Evolutionary conservation across 257 asterid genomes (phyloP), one percentile per base, ranked within the genome.

Genomic region (Petunia axillaris): DNA sequence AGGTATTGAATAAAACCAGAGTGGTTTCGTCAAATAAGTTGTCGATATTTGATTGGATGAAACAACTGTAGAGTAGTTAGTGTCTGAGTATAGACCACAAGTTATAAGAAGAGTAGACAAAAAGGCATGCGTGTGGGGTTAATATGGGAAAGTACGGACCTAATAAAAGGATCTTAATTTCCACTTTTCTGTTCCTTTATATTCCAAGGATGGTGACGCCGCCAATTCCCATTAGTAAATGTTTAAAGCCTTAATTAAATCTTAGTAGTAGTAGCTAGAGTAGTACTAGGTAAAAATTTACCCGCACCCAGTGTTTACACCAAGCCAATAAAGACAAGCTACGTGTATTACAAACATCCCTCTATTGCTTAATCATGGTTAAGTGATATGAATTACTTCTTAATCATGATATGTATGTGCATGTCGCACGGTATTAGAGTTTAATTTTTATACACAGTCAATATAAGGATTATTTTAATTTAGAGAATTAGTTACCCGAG

Each of bases 11-110:
- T 0, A 37, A 91, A 83, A 90, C 94, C 89, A 4, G 77, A 7
- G 84, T 87, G 84, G 93, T 85, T 92, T 90, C 52, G 82, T 80
- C 87, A 59, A 86, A 75, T 41, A 25, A 6, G 94, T 84, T 93
- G 97, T 93, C 98, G 86, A 87, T 0, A 58, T 81, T 4, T 89
- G 46, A 93, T 88, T 93, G 96, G 98, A 62, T 55, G 37, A 62
- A 10, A 9, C 2, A 0, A 40, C 81, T 52, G 46, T 37, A 44
- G 15, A 41, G 77, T 79, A 35, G 75, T 78, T 75, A 62, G 6
- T 43, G 66, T 74, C 16, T 5, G 11, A 13, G 46, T 54, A 14
- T 1, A 1, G 50, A 3, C 68, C 65, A 58, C 81, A 59, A 75
- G 39, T 75, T 54, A 60, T 16, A 15, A 52, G 57, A 8, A 52